Percentiles rank a stretch among this genome's conserved stretches.
Conservation (phyloP, 2,329 filamentous ascomycete species). For the Microsporum audouinii region DNA sequence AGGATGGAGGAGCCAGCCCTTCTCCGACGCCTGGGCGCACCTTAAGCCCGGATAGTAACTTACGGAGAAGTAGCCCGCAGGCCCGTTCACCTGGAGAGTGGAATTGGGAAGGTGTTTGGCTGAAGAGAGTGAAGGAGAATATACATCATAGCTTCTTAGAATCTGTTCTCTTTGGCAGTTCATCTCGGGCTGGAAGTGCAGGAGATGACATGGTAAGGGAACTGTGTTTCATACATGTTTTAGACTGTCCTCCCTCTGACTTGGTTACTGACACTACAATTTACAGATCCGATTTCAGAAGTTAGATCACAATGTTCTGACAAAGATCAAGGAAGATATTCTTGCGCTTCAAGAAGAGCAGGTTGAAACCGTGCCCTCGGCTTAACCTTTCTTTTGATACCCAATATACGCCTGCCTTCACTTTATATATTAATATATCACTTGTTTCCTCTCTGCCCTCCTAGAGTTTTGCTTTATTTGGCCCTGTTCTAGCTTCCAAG, state of each 20-base stretch:
- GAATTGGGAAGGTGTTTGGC: constrained; percentile 98
- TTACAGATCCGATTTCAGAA: constrained; percentile 32
- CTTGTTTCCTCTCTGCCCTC: background rate
- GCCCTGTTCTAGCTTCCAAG: background rate
- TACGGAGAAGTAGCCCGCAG: constrained; percentile 37
- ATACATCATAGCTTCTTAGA: constrained; percentile 70
- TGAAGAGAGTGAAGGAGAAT: constrained; percentile 70
- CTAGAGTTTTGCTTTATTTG: background rate
- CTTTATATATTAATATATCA: background rate
- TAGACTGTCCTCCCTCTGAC: background rate
- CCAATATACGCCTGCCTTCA: background rate
- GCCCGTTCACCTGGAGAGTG: constrained; percentile 63
- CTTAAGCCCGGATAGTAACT: constrained; percentile 14
- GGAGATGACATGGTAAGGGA: constrained; percentile 48
- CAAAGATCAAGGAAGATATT: constrained; percentile 28
- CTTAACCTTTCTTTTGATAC: background rate
- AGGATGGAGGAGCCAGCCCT: constrained; percentile 1
- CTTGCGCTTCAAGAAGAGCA: constrained; percentile 17
- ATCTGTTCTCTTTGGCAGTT: constrained; percentile 60
- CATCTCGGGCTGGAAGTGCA: constrained; percentile 36
- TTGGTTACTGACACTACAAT: constrained; percentile 5
- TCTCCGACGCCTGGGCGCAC: background rate
- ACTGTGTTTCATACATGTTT: background rate
- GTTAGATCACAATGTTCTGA: constrained; percentile 24
- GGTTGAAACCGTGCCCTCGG: background rate